Base-by-base conservation (phyloP, 192 early-diverging fungal species). In the Coemansia sp. region DNA sequence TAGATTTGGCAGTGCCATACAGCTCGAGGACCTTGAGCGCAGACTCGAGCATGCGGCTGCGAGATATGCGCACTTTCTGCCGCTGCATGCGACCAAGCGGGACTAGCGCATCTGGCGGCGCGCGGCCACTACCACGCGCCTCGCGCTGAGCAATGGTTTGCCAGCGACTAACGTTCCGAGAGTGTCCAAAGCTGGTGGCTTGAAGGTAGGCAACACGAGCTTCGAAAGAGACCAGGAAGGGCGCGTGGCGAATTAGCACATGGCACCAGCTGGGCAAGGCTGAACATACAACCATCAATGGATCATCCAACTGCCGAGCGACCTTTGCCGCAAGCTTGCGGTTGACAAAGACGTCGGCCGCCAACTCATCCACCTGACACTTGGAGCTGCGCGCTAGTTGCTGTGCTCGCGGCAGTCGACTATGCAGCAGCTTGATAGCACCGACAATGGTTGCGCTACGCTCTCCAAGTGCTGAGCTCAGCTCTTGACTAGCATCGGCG, bases 31-130 rank as follows among this genome's bases (percentile, higher is more conserved):
- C 91, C 59, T 93, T 91, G 22, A 92, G 82, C 68, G 95, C 91
- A 3, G 88, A 90, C 50, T 94, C 92, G 2, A 98, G 75, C 38
- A 97, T 86, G n/a, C 88, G 81, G 10, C 76, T 74, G 32, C 96
- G 85, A 2, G 88, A 84, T 17, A 98, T 91, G 0, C 93, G 87
- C n/a, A 97, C 93, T 69, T 98, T 98, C 76, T 94, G 92, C 7
- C 93, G 85, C 63, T 92, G 89, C 36, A 94, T 82, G 0, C 92
- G 83, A 3, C 90, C 92, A 61, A 95, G 67, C 34, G 86, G 76
- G 12, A 81, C 81, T 42, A 69, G 61, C 0, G 64, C 20, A 6
- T 76, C 70, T 11, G 71, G 27, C 1, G 53, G 17, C 9, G 61
- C 0, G 20, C 61, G 42, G 19, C 20, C 38, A 12, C 45, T 67